Base-by-base conservation (phyloP, 768 basidiomycete species). In the Chalciporus piperatus region DNA sequence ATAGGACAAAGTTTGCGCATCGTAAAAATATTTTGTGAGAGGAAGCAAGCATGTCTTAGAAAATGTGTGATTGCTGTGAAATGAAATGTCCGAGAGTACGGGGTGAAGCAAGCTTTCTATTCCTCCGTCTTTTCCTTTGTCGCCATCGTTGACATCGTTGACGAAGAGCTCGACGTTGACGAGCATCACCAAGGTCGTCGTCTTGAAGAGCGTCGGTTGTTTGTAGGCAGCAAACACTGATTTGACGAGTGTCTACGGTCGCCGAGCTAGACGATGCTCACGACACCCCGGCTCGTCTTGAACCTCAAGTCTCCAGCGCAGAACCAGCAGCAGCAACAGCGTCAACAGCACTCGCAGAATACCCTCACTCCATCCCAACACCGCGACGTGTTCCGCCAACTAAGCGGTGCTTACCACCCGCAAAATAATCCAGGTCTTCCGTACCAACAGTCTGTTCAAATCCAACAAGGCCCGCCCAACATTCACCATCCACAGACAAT, bases 401-500 rank as follows among this genome's bases (percentile, higher is more conserved):
- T 69, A 45, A 62, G 59, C 63, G 61, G 60, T n/a, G 39, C 53
- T 56, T 70, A 61, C 63, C 64, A 70, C 56, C 20, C 57, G 6
- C 65, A 70, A 55, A 59, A 57, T 45, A 56, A 53, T 39, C 32
- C 52, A 23, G 45, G 45, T 23, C 27, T 39, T 45, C 51, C 17
- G 35, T 28, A 37, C 10, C 45, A 22, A 41, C 47, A 48, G 19
- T n/a, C 48, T 3, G 7, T 43, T 16, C 42, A 40, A 55, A 51
- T 35, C 51, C 62, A 65, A 37, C 61, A 59, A 55, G 57, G 47
- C 16, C 55, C 62, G 59, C 64, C 67, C 68, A 69, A 56, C 60
- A 69, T 69, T 67, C 68, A 61, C 51, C 68, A 69, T 58, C 69
- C 69, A 57, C 67, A 69, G 69, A 69, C 72, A 62, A 78, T 79